Conservation (phyloP, 192 early-diverging fungal species). For the Mortierella hygrophila region DNA sequence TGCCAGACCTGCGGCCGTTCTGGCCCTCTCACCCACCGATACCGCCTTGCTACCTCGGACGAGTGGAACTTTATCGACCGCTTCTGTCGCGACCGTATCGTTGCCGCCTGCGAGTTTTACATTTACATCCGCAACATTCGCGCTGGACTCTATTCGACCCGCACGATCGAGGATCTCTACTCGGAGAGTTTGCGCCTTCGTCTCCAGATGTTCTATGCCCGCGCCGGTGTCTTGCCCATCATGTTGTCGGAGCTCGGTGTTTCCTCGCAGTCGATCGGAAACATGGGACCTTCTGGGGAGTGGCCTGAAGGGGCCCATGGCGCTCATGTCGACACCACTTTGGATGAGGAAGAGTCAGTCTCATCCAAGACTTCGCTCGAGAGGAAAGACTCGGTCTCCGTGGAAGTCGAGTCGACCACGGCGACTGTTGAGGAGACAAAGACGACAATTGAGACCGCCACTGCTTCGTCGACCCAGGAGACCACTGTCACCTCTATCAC, state of each 20-base stretch:
- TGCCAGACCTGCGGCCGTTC: constrained; percentile 69
- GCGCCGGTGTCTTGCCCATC: constrained; percentile 73
- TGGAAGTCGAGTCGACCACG: background rate
- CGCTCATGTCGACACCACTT: background rate
- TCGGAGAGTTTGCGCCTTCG: constrained; percentile 86
- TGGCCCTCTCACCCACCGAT: constrained; percentile 71
- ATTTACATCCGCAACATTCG: constrained; percentile 92
- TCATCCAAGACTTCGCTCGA: constrained; percentile 41
- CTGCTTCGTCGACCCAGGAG: constrained; percentile 14
- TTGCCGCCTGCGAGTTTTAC: constrained; percentile 96
- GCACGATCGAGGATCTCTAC: constrained; percentile 85
- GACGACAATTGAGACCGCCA: constrained; percentile 13
- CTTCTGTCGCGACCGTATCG: constrained; percentile 94
- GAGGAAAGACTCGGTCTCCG: background rate
- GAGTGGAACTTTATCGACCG: constrained; percentile 86
- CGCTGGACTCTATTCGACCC: constrained; percentile 86
- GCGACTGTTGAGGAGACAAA: constrained; percentile 9
- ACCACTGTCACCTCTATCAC: constrained; percentile 6
- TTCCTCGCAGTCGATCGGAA: constrained; percentile 50
- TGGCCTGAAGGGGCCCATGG: constrained; percentile 33
- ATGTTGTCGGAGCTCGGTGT: constrained; percentile 67
- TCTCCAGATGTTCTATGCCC: constrained; percentile 87
- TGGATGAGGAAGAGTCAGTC: constrained; percentile 9
- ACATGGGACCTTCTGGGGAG: constrained; percentile 44
- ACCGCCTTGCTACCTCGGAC: constrained; percentile 76